Evolutionary conservation across 352 stramenopile species (phyloP), one percentile per base, ranked within the genome.

Genomic region (Phytopythium oedochilum): DNA sequence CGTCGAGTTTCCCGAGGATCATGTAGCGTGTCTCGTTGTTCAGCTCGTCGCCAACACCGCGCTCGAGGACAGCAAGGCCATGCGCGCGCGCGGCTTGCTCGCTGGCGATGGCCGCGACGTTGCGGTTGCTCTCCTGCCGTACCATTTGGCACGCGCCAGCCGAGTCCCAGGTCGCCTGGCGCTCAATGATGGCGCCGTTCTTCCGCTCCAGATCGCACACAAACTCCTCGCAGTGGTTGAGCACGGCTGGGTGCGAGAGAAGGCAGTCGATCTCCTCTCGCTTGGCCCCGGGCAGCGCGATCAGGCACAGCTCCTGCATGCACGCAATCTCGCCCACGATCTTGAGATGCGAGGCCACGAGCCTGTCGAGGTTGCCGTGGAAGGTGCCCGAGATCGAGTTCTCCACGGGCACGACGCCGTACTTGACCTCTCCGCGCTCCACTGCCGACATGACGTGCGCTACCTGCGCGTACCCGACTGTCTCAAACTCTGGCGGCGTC

Each of bases 351-450:
- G 70, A 85, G 2, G 71, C 69, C 47, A 90, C 78, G 3, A 90
- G 63, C 6, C 73, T 66, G 47, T 90, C 80, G 38, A 88, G 53
- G 57, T 79, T 88, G 51, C 75, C 75, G 57, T 90, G 80, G 53
- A 90, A 88, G 31, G 75, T 90, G 51, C 77, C 80, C 1, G 77
- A 88, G 52, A 86, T 75, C 10, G 78, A 90, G 70, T 89, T 88
- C 55, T 88, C 75, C 40, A 88, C 69, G 3, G 80, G 80, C 43
- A 90, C 36, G 35, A 90, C 78, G 28, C 61, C 80, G 56, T 75
- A 88, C 25, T 78, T 66, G 34, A 88, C 68, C 43, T 83, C 72
- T 10, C 71, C 72, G n/a, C 72, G 69, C 52, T 86, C 71, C 14
- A 88, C 64, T 9, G 75, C 75, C 23, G 74, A 71, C 59, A 90